These are phyloP conservation scores for Lactarius vividus DNA, from an alignment of 768 basidiomycete species.

Conservation along the genomic window DNA sequence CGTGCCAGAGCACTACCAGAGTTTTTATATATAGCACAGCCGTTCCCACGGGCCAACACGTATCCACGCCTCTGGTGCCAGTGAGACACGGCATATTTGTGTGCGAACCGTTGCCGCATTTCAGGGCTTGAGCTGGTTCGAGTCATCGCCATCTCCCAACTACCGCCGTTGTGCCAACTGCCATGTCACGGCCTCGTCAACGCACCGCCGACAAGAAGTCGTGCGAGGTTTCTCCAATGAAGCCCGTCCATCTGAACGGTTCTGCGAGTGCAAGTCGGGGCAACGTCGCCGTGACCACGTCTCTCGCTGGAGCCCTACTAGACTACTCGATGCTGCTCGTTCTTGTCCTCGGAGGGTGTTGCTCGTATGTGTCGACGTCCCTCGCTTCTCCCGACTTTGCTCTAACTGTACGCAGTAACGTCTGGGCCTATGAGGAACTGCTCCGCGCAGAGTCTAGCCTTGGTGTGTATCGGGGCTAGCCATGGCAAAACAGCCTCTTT, in stretches of 20 bases:
- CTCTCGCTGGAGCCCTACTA: constrained; percentile 32
- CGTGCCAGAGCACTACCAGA: neutral
- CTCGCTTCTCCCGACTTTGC: neutral
- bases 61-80: neutral
- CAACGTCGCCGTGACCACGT: neutral
- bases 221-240: neutral
- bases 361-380: constrained; percentile 53
- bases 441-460: constrained; percentile 65
- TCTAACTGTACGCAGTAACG: constrained; percentile 50
- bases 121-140: neutral
- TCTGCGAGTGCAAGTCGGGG: neutral
- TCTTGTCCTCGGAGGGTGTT: constrained; percentile 80
- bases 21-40: neutral
- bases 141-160: neutral
- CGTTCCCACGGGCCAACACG: neutral
- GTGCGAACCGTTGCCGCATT: neutral
- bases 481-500: no score
- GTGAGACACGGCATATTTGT: neutral
- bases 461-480: constrained; percentile 41
- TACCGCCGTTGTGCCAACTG: neutral
- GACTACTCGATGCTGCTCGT: constrained; percentile 46
- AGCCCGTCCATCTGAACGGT: neutral
- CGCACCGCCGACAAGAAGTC: constrained; percentile 9
- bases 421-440: constrained; percentile 73
- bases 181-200: constrained; percentile 19